Percentiles rank a stretch among this genome's conserved stretches.
phyloP scores from a whole-genome alignment of 805 yeast genomes.

The Ogataea paradorogensis region DNA sequence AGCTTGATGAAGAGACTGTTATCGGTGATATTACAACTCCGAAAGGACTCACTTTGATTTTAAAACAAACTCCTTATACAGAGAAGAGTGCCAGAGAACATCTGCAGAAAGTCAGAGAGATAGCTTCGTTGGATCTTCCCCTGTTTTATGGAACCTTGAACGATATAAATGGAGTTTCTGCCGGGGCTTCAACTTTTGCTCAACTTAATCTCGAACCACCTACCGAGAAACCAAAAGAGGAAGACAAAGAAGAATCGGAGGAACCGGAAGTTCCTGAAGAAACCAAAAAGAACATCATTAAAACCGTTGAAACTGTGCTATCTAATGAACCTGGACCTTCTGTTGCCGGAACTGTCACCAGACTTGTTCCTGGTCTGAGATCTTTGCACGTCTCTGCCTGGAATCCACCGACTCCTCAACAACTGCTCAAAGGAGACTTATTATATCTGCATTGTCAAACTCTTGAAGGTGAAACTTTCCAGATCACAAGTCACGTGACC shows the following conservation, averaged over 20 bases:
- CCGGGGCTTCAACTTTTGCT: slow-evolving; percentile 52
- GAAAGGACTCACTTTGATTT: slow-evolving; percentile 31
- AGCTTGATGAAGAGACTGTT: slow-evolving; percentile 35
- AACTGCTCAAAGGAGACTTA: slow-evolving; percentile 69
- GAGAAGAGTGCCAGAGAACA: slow-evolving; percentile 62
- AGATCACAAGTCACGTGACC: slow-evolving; percentile 71
- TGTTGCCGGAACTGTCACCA: slow-evolving; percentile 33
- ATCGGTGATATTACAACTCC: slow-evolving; percentile 31
- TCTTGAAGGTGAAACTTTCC: slow-evolving; percentile 74
- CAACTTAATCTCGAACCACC: slow-evolving; percentile 30
- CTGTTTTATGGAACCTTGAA: slow-evolving; percentile 43
- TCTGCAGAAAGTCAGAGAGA: slow-evolving; percentile 59
- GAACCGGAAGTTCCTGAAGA: slow-evolving; percentile 32
- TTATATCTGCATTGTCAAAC: slow-evolving; percentile 73
- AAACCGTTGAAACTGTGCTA: slow-evolving; percentile 20
- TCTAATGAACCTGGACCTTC: slow-evolving; percentile 8
- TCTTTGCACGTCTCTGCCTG: slow-evolving; percentile 65
- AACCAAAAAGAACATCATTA: slow-evolving; percentile 27
- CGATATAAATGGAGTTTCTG: slow-evolving; percentile 35
- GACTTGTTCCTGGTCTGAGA: slow-evolving; percentile 50
- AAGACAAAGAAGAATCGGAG: slow-evolving; percentile 21
- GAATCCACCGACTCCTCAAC: slow-evolving; percentile 77
- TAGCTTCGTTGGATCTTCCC: slow-evolving; percentile 48
- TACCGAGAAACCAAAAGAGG: slow-evolving; percentile 17
- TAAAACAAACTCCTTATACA: slow-evolving; percentile 57